Conservation (phyloP, 257 asterid genomes). For the Forsythia suspensa region DNA sequence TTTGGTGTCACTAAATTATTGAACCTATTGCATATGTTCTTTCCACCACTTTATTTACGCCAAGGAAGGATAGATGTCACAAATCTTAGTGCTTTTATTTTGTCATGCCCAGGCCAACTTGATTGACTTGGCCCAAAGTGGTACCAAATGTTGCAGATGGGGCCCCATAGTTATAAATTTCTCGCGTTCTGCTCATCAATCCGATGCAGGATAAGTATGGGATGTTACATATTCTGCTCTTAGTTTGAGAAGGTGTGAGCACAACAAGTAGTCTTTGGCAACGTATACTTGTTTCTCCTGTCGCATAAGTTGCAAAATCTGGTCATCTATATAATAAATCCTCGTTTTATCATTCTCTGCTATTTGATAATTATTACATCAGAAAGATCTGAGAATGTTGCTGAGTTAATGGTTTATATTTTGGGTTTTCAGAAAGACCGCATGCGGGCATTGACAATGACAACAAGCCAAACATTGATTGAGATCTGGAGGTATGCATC, state of each 20-base stretch:
- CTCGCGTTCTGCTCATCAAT: background rate
- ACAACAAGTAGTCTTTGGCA: background rate
- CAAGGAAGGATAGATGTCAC: too few species aligned
- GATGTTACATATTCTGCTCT: too few species aligned
- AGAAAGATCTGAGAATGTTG: background rate
- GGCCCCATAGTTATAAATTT: background rate
- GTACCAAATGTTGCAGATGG: background rate
- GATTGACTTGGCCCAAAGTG: background rate
- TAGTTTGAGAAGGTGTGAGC: background rate
- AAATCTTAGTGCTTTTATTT: background rate
- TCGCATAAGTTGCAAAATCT: background rate
- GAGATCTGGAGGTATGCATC: conserved; percentile 74
- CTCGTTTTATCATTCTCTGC: background rate
- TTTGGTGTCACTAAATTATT: background rate
- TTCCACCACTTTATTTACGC: too few species aligned
- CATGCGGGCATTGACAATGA: conserved; percentile 61
- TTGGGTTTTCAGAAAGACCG: conserved; percentile 61
- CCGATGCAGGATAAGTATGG: background rate
- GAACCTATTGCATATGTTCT: background rate
- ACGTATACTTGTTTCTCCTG: background rate
- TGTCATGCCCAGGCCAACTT: background rate
- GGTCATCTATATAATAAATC: background rate
- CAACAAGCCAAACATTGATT: conserved; percentile 56
- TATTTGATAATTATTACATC: background rate
- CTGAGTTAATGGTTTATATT: conserved; percentile 4